phyloP scores from a whole-genome alignment of 805 yeast genomes.

The Kodamaea jinghongensis region DNA sequence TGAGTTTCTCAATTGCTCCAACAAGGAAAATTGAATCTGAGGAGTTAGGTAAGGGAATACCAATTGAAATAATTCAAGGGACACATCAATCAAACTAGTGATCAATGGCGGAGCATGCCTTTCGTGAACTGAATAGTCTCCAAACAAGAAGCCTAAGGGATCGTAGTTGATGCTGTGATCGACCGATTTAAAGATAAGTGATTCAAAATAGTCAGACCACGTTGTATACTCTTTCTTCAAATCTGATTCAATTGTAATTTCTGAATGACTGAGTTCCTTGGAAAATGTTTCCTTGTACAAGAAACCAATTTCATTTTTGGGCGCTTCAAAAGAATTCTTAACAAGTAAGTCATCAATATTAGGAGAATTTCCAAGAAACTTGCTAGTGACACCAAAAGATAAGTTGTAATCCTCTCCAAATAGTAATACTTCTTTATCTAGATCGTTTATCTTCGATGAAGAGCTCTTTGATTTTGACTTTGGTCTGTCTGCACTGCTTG shows the following conservation, averaged over 20 bases:
- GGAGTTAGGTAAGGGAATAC: constrained; percentile 69
- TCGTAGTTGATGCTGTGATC: constrained; percentile 33
- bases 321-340: constrained; percentile 15
- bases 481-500: constrained; percentile 14
- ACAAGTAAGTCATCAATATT: constrained; percentile 36
- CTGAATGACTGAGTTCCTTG: constrained; percentile 12
- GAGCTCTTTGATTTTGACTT: constrained; percentile 20
- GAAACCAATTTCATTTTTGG: constrained; percentile 1
- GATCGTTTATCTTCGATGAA: constrained; percentile 20
- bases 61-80: constrained; percentile 72
- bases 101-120: constrained; percentile 24
- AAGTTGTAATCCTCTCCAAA: constrained; percentile 49
- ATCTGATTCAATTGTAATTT: constrained; percentile 1
- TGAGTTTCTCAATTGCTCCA: constrained; percentile 69
- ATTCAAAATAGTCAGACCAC: constrained; percentile 37
- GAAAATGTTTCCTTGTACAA: constrained; percentile 14
- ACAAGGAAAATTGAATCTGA: constrained; percentile 82
- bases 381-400: constrained; percentile 55
- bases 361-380: constrained; percentile 26
- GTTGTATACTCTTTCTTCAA: constrained; percentile 11
- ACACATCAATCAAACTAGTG: constrained; percentile 60
- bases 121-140: constrained; percentile 24
- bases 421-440: constrained; percentile 22
- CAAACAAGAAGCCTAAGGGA: constrained; percentile 25
- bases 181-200: constrained; percentile 17